Base-by-base conservation (phyloP, 352 stramenopile genomes). In the Phytopythium mirpurense region DNA sequence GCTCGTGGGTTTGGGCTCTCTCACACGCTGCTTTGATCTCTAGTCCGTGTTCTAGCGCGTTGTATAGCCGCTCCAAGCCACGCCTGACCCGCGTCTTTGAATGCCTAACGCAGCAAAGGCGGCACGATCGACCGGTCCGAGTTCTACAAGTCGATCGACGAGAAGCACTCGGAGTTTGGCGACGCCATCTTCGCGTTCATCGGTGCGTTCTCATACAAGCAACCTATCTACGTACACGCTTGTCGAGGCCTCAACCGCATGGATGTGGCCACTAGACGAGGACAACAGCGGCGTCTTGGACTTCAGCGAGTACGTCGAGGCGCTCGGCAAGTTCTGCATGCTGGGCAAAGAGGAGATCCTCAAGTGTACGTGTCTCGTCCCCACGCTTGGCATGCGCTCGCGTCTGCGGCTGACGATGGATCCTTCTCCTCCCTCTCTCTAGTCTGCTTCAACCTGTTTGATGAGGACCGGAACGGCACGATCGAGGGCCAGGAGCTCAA, bases 391-490 rank as follows among this genome's bases (percentile, higher is more conserved):
- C 12, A 1, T 2, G 26, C 56, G 15, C 12, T 7, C 8, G 12
- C 16, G 7, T 43, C n/a, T 31, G 3, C 8, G 18, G 15, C 3
- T 34, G 0, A 10, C 18, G 26, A 34, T 16, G 14, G 12, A 12
- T 38, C 32, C 23, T 43, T 26, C 24, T 64, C 26, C 14, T 24
- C 23, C 46, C 21, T 3, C 46, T n/a, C 21, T 44, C 3, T n/a
- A 88, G 77, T 88, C 57, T 89, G 78, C 54, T 89, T 89, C 40
- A 87, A 86, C 43, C 72, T 89, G 29, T 89, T 89, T 63, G 78
- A 89, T 43, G 52, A 64, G 26, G 78, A 89, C 53, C 76, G 73
- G 56, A 87, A 86, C 50, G 78, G 78, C 53, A 89, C 78, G 12
- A 89, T 89, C 43, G 78, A 89, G 54, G 74, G 73, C 7, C 60